These are phyloP conservation scores for Termitomyces sp. DNA, from an alignment of 768 basidiomycete genomes.

Conservation along the genomic window DNA sequence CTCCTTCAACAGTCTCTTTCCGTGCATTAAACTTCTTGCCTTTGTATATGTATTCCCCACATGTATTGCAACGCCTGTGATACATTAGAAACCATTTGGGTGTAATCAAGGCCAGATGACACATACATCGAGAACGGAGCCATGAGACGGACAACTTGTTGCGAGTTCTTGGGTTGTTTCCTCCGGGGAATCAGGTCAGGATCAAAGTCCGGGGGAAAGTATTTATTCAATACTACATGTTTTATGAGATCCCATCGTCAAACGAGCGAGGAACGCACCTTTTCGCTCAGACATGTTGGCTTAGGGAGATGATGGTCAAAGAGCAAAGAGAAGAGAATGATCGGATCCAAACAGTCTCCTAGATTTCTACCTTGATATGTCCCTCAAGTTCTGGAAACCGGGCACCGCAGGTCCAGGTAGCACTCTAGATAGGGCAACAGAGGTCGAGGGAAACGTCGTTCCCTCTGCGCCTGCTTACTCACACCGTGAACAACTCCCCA, in stretches of 20 bases:
- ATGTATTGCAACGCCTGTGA: slow-evolving; percentile 84
- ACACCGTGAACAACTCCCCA: slow-evolving; percentile 82
- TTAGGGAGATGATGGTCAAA: slow-evolving; percentile 14
- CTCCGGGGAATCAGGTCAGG: slow-evolving; percentile 92
- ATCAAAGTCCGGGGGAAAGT: slow-evolving; percentile 98
- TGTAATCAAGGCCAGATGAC: background rate
- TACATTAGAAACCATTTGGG: slow-evolving; percentile 8
- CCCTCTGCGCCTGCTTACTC: slow-evolving; percentile 57
- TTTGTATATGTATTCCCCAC: slow-evolving; percentile 98
- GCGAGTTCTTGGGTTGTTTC: slow-evolving; percentile 88
- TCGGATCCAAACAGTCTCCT: slow-evolving; percentile 13
- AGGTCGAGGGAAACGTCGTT: slow-evolving; percentile 70
- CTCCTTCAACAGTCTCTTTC: slow-evolving; percentile 96
- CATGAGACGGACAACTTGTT: slow-evolving; percentile 98
- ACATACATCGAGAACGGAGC: slow-evolving; percentile 96
- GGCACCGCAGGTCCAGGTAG: slow-evolving; percentile 84
- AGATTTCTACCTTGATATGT: slow-evolving; percentile 30
- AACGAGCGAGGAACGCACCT: slow-evolving; percentile 37
- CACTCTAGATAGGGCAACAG: slow-evolving; percentile 78
- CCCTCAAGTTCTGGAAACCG: slow-evolving; percentile 86
- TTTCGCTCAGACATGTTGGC: slow-evolving; percentile 79
- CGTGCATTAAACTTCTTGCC: slow-evolving; percentile 99
- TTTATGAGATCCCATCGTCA: background rate
- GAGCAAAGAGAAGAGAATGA: background rate
- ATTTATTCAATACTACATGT: slow-evolving; percentile 81